A percentile compares a stretch with the other conserved stretches of the same genome.
Conservation (phyloP, 2,329 filamentous ascomycete genomes). For the Arthrobotrys iridis region DNA sequence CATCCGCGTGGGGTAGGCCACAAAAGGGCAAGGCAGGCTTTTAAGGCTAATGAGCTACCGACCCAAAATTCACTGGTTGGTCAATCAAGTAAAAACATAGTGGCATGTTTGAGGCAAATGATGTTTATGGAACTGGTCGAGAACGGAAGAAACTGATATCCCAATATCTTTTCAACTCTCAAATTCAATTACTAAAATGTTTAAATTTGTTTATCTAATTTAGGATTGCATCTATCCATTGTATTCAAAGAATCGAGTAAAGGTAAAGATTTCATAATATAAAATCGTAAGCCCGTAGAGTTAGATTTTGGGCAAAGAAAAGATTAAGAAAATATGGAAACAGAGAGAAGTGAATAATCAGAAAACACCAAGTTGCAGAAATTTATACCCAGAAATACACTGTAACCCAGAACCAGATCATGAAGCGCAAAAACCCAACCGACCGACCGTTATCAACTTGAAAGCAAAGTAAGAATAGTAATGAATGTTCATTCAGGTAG, state of each 20-base stretch:
- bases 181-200: not conserved
- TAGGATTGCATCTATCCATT: not conserved
- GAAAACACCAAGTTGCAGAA: not conserved
- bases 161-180: not conserved
- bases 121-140: not conserved
- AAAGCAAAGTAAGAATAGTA: not conserved
- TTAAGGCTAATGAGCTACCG: not conserved
- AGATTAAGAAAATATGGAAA: slow-evolving; percentile 11
- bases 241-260: not conserved
- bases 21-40: not conserved
- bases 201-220: not conserved
- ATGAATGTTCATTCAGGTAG: not conserved
- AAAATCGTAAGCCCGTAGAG: not conserved
- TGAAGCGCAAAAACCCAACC: slow-evolving; percentile 5
- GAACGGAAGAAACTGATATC: not conserved
- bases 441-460: slow-evolving; percentile 1
- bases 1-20: slow-evolving; percentile 2
- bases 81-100: not conserved
- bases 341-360: slow-evolving; percentile 1
- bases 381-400: slow-evolving; percentile 4
- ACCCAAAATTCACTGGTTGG: not conserved
- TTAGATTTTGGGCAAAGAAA: not conserved
- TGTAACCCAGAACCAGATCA: not conserved
- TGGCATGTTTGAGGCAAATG: not conserved
- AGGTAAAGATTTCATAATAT: not conserved